phyloP scores from a whole-genome alignment of 345 rosid genomes.

The Turnera subulata region DNA sequence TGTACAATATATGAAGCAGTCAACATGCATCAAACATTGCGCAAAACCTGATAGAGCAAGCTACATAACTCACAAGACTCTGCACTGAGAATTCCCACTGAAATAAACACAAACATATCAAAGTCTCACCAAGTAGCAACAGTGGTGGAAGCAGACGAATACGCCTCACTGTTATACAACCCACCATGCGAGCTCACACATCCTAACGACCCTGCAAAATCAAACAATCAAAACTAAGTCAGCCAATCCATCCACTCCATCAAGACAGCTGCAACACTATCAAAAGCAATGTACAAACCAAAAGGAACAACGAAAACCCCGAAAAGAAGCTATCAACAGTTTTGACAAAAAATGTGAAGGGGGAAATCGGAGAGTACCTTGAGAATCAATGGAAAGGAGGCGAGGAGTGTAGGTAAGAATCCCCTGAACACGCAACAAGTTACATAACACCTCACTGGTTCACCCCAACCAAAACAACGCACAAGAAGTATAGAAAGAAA shows the following conservation, averaged over 20 bases:
- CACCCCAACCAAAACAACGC: not conserved
- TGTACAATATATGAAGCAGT: too few relatives aligned
- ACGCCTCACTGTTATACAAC: slow-evolving; percentile 40
- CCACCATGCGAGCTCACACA: slow-evolving; percentile 68
- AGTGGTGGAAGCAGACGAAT: slow-evolving; percentile 30
- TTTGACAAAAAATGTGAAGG: not conserved
- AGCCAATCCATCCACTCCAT: not conserved
- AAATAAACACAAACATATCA: not conserved
- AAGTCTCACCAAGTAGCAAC: slow-evolving; percentile 73
- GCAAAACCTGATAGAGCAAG: too few relatives aligned
- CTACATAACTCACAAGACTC: too few relatives aligned
- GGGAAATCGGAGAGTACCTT: slow-evolving; percentile 52
- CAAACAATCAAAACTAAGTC: slow-evolving; percentile 8
- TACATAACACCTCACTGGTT: not conserved
- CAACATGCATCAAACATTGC: too few relatives aligned
- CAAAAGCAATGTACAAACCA: not conserved
- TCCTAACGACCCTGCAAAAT: slow-evolving; percentile 78
- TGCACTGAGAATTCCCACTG: too few relatives aligned
- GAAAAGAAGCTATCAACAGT: too few relatives aligned
- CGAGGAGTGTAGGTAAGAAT: slow-evolving; percentile 76
- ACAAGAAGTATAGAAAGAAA: too few relatives aligned
- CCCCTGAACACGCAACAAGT: slow-evolving; percentile 60
- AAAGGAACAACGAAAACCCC: not conserved
- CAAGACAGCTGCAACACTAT: not conserved
- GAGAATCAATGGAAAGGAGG: slow-evolving; percentile 60